A percentile compares a stretch with the other conserved stretches of the same genome.
Conservation (phyloP, 78 protist species). For the Trichosphaerium sp. region DNA sequence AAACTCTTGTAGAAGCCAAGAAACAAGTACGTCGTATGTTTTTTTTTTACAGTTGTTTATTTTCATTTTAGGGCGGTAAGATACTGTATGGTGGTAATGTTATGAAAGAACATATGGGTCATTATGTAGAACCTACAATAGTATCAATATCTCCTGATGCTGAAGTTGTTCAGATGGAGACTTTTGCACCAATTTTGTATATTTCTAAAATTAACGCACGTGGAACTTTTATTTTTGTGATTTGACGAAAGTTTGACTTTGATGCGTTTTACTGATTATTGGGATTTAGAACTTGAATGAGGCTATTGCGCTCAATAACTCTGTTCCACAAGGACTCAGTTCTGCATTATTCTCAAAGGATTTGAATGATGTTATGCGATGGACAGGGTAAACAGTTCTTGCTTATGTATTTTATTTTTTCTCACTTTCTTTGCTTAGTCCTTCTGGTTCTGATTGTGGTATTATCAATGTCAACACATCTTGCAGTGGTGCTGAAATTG, state of each 20-base stretch:
- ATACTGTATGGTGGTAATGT: conserved; percentile 67
- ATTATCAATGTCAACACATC: conserved; percentile 79
- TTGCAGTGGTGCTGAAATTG: conserved; percentile 86
- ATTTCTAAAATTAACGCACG: conserved; percentile 42
- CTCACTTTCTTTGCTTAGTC: background rate
- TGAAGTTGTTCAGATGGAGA: conserved; percentile 42
- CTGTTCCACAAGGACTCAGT: conserved; percentile 76
- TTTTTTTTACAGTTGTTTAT: background rate
- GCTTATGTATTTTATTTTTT: background rate
- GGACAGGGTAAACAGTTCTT: conserved; percentile 39
- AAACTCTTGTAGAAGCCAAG: conserved; percentile 48
- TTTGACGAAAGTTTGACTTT: too few relatives aligned
- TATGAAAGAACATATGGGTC: conserved; percentile 34
- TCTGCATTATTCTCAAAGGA: conserved; percentile 60
- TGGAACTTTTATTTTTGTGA: too few relatives aligned
- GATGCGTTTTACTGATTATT: too few relatives aligned
- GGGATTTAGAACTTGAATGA: background rate
- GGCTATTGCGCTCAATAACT: background rate
- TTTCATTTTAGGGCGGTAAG: conserved; percentile 54
- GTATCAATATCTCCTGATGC: conserved; percentile 38
- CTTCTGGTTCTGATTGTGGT: conserved; percentile 84
- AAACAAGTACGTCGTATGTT: conserved; percentile 12
- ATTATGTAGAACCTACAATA: conserved; percentile 83
- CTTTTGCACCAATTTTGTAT: conserved; percentile 72
- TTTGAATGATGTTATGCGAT: conserved; percentile 42